These are phyloP conservation scores for Boletus coccyginus DNA, from an alignment of 768 basidiomycete species.

Conservation along the genomic window DNA sequence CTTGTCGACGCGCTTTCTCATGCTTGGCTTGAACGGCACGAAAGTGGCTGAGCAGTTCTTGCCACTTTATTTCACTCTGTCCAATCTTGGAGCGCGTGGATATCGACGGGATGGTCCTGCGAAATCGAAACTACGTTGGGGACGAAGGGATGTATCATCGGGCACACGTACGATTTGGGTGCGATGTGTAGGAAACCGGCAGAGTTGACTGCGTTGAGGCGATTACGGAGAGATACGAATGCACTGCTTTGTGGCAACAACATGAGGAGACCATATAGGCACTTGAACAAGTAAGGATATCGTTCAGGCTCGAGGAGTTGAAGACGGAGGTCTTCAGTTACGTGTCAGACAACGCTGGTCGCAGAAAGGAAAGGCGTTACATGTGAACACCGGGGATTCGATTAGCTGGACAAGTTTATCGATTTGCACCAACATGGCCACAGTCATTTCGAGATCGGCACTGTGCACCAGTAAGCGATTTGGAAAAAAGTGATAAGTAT, in stretches of 20 bases:
- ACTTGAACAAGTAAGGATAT: constrained; percentile 96
- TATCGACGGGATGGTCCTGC: constrained; percentile 32
- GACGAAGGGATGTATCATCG: background rate
- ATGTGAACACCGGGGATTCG: constrained; percentile 98
- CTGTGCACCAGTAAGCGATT: constrained; percentile 38
- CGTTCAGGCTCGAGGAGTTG: constrained; percentile 96
- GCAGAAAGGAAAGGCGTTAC: constrained; percentile 43
- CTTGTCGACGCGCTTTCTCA: constrained; percentile 84
- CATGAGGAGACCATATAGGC: constrained; percentile 96
- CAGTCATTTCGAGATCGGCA: constrained; percentile 96
- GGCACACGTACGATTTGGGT: constrained; percentile 67
- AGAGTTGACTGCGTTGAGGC: constrained; percentile 92
- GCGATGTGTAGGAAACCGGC: constrained; percentile 91
- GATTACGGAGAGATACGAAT: constrained; percentile 90
- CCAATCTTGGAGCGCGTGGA: constrained; percentile 72
- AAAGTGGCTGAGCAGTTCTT: constrained; percentile 90
- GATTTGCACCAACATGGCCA: constrained; percentile 90
- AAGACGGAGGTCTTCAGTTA: constrained; percentile 66
- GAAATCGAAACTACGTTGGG: constrained; percentile 21
- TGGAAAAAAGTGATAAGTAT: background rate
- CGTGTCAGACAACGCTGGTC: background rate
- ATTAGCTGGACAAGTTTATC: constrained; percentile 98
- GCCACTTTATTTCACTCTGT: constrained; percentile 96
- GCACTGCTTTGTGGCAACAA: constrained; percentile 95
- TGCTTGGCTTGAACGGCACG: constrained; percentile 85